phyloP scores from a whole-genome alignment of 139 green algal genomes.

The Auxenochlorella protothecoides region DNA sequence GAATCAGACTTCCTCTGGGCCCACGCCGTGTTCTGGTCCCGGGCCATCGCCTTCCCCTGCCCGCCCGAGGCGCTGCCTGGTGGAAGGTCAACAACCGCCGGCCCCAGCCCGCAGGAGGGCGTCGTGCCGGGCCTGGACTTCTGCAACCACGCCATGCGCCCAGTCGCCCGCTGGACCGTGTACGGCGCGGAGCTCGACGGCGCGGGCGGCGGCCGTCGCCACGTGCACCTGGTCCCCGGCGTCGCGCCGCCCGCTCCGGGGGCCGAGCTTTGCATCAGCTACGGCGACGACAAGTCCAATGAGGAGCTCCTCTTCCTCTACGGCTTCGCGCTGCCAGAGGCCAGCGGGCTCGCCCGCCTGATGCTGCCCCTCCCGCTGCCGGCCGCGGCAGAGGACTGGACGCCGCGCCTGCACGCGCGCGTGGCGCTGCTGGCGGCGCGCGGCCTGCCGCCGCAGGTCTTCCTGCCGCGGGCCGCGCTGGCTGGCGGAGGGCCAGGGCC shows the following conservation, averaged over 20 bases:
- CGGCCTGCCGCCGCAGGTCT: constrained; percentile 37
- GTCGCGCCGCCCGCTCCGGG: constrained; percentile 13
- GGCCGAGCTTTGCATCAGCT: constrained; percentile 47
- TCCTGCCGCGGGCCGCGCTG: constrained; percentile 25
- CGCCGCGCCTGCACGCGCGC: constrained; percentile 8
- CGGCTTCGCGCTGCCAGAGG: constrained; percentile 49
- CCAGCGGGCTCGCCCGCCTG: constrained; percentile 12
- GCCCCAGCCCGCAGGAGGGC: constrained; percentile 17
- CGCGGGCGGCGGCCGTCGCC: neutral
- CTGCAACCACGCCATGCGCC: constrained; percentile 52
- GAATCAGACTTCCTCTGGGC: constrained; percentile 67
- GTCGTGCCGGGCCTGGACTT: constrained; percentile 82
- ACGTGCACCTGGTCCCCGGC: constrained; percentile 22
- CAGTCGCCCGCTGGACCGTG: constrained; percentile 45
- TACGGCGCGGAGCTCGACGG: neutral
- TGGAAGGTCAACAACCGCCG: neutral
- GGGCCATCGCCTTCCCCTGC: constrained; percentile 21
- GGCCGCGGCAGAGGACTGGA: constrained; percentile 28
- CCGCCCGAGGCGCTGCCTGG: no score
- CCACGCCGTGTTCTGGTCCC: constrained; percentile 34
- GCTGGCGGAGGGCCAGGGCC: neutral
- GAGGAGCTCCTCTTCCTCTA: constrained; percentile 80
- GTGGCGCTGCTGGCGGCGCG: constrained; percentile 19
- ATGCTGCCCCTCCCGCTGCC: constrained; percentile 58
- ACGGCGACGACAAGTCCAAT: constrained; percentile 49